These are phyloP conservation scores for Nannochloropsis salina DNA, from an alignment of 108 stramenopile species.

Conservation along the genomic window DNA sequence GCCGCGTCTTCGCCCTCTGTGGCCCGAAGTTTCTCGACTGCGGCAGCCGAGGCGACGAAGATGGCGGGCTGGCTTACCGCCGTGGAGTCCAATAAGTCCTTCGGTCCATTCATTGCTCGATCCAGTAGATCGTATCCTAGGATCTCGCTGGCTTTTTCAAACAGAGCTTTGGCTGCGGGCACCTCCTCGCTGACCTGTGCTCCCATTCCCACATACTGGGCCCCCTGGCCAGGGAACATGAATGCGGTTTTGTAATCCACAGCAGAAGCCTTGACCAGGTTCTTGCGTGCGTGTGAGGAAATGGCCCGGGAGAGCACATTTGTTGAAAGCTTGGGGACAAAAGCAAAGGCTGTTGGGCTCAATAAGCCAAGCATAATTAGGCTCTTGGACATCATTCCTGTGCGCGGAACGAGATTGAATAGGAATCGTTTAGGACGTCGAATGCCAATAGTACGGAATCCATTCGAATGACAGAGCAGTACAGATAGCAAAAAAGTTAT, in stretches of 20 bases:
- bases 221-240: slow-evolving; percentile 79
- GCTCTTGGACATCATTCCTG: slow-evolving; percentile 15
- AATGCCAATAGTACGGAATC: too few species aligned
- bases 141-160: slow-evolving; percentile 86
- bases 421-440: too few species aligned
- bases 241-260: slow-evolving; percentile 56
- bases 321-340: not conserved
- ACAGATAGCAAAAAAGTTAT: too few species aligned
- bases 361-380: not conserved
- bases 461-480: too few species aligned
- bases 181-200: slow-evolving; percentile 48
- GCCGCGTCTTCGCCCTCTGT: slow-evolving; percentile 79
- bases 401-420: too few species aligned
- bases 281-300: not conserved
- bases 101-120: slow-evolving; percentile 80
- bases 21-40: slow-evolving; percentile 83
- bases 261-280: slow-evolving; percentile 15
- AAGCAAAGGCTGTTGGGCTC: not conserved
- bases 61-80: slow-evolving; percentile 92
- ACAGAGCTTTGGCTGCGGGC: slow-evolving; percentile 84
- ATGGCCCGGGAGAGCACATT: not conserved
- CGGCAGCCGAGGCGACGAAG: slow-evolving; percentile 94
- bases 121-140: slow-evolving; percentile 92
- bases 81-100: slow-evolving; percentile 87
- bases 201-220: slow-evolving; percentile 53